A percentile compares a stretch with the other conserved stretches of the same genome.
phyloP scores from a whole-genome alignment of 164 flowering plant genomes.

The Hamamelis virginiana region DNA sequence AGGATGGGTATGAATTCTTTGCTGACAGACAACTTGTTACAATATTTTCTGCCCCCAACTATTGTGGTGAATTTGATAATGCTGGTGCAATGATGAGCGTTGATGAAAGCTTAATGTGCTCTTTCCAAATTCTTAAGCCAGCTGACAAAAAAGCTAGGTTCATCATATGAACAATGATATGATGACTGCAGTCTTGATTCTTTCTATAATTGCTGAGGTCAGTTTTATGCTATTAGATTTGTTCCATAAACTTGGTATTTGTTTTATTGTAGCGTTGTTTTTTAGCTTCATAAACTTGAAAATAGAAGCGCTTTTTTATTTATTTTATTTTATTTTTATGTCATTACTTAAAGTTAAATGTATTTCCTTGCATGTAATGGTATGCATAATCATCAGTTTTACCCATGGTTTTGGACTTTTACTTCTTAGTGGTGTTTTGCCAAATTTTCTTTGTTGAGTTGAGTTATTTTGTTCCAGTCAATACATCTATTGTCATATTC shows the following conservation, averaged over 20 bases:
- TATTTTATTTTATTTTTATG: neutral
- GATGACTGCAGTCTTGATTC: slow-evolving; percentile 7
- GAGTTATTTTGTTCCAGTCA: neutral
- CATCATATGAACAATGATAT: slow-evolving; percentile 38
- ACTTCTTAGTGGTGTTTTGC: neutral
- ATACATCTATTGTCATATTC: neutral
- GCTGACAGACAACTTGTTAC: slow-evolving; percentile 85
- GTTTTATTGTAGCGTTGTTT: too few relatives aligned
- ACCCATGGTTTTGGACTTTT: neutral
- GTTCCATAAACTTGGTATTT: neutral
- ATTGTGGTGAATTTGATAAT: slow-evolving; percentile 90
- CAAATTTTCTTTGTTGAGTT: neutral
- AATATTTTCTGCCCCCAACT: slow-evolving; percentile 84
- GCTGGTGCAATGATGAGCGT: slow-evolving; percentile 96
- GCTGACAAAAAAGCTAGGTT: slow-evolving; percentile 54
- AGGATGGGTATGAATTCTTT: slow-evolving; percentile 89
- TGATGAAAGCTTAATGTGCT: slow-evolving; percentile 84
- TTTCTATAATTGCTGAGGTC: slow-evolving; percentile 24
- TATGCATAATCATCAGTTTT: neutral
- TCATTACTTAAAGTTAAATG: neutral
- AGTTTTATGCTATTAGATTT: slow-evolving; percentile 10
- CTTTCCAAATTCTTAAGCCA: slow-evolving; percentile 84
- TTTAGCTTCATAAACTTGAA: too few relatives aligned
- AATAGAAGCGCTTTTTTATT: too few relatives aligned
- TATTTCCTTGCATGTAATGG: neutral